Evolutionary conservation across 345 rosid species (phyloP).

Genomic region (Psidium friedrichsthalianum): DNA sequence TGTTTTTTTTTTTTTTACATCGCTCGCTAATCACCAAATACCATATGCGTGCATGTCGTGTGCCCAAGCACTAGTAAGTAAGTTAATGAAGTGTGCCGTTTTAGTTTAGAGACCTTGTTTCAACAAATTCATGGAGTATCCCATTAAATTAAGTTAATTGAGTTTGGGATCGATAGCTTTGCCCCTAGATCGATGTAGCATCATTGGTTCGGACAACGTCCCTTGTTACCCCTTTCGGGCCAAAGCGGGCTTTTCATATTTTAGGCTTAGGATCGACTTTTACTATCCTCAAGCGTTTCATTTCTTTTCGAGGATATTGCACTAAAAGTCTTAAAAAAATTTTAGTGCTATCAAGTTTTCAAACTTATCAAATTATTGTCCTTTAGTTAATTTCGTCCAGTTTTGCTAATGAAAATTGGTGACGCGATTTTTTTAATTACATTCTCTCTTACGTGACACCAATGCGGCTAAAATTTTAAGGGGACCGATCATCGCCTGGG

Average conservation of each 20-base stretch:
- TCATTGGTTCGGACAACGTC: background rate
- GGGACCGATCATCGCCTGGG: fast-evolving
- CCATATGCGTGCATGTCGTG: background rate
- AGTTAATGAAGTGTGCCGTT: background rate
- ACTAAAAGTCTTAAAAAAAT: too few species aligned
- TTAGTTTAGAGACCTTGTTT: background rate
- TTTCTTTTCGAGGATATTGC: too few species aligned
- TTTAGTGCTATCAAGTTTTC: too few species aligned
- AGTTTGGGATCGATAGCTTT: background rate
- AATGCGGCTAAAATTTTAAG: too few species aligned
- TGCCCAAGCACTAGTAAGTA: background rate
- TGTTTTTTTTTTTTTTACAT: background rate
- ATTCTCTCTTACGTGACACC: too few species aligned
- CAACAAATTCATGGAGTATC: background rate
- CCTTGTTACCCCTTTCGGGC: background rate
- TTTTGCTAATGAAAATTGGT: too few species aligned
- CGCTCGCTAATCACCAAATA: background rate
- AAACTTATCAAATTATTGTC: too few species aligned
- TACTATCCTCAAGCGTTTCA: background rate
- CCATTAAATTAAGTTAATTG: background rate
- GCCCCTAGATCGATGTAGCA: background rate
- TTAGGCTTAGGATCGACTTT: background rate
- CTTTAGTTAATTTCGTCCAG: too few species aligned
- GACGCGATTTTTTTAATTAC: too few species aligned
- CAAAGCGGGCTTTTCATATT: background rate